Conservation (phyloP, 2,329 filamentous ascomycete genomes). For the Paecilomyces variotii region DNA sequence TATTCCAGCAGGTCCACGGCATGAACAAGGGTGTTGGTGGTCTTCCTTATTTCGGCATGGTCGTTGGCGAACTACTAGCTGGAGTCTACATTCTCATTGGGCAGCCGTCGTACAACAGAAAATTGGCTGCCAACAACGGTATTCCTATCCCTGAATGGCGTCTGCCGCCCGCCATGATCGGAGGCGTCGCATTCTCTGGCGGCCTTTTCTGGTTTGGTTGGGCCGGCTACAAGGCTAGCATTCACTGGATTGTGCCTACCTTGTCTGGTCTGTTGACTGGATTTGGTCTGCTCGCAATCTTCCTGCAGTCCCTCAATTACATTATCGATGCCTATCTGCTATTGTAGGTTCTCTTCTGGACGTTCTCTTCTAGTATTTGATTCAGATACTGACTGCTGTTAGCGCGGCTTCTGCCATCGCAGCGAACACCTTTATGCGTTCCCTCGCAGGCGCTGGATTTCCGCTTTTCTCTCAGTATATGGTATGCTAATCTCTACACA, state of each 20-base stretch:
- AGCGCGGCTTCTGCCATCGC: slow-evolving; percentile 44
- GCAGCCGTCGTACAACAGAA: slow-evolving; percentile 30
- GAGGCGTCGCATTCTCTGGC: slow-evolving; percentile 35
- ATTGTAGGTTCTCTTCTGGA: slow-evolving; percentile 14
- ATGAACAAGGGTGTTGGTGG: slow-evolving; percentile 34
- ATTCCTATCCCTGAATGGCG: slow-evolving; percentile 33
- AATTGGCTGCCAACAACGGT: slow-evolving; percentile 25
- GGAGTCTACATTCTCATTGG: slow-evolving; percentile 30
- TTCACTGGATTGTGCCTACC: slow-evolving; percentile 36
- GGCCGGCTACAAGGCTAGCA: slow-evolving; percentile 25
- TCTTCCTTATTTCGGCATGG: slow-evolving; percentile 34
- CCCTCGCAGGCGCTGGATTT: slow-evolving; percentile 32
- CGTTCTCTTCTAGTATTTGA: neutral
- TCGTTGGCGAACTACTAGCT: slow-evolving; percentile 16
- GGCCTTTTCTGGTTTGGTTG: slow-evolving; percentile 40
- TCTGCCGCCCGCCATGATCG: slow-evolving; percentile 41
- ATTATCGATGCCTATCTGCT: slow-evolving; percentile 30
- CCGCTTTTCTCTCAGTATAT: slow-evolving; percentile 27
- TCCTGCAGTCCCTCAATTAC: slow-evolving; percentile 41
- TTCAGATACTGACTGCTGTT: neutral
- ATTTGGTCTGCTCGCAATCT: slow-evolving; percentile 41
- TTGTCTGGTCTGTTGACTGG: slow-evolving; percentile 38
- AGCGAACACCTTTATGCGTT: slow-evolving; percentile 43
- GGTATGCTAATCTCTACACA: slow-evolving; percentile 7
- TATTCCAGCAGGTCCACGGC: slow-evolving; percentile 31